phyloP scores from a whole-genome alignment of 257 asterid genomes.

The Scutellaria baicalensis region DNA sequence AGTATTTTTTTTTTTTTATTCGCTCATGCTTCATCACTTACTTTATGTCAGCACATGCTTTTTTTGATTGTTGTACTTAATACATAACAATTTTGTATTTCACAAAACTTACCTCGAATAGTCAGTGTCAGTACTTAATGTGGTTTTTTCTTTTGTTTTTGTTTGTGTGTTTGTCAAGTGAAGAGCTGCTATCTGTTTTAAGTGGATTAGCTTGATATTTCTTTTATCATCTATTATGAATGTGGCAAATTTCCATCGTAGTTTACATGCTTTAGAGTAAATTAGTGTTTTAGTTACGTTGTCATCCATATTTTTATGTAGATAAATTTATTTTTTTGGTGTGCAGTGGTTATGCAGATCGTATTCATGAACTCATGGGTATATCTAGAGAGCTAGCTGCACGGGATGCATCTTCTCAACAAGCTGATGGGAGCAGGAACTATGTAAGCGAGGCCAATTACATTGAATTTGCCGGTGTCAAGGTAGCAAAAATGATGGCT shows the following conservation, averaged over 20 bases:
- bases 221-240: neutral
- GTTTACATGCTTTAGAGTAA: slow-evolving; percentile 6
- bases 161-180: no score
- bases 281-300: slow-evolving; percentile 1
- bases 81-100: neutral
- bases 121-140: neutral
- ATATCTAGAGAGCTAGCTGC: slow-evolving; percentile 74
- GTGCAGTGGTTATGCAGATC: slow-evolving; percentile 98
- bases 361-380: slow-evolving; percentile 91
- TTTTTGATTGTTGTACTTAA: neutral
- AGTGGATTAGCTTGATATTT: neutral
- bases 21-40: neutral
- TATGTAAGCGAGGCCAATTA: slow-evolving; percentile 91
- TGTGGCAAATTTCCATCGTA: neutral
- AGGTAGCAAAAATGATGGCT: slow-evolving; percentile 42
- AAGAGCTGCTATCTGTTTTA: neutral
- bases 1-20: neutral
- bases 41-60: neutral
- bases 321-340: slow-evolving; percentile 15
- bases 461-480: slow-evolving; percentile 87
- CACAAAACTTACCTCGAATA: neutral
- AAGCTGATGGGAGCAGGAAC: slow-evolving; percentile 71
- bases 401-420: slow-evolving; percentile 63
- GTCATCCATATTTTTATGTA: neutral
- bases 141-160: neutral